Conservation (phyloP, 768 basidiomycete species). For the Lyophyllum atratum region DNA sequence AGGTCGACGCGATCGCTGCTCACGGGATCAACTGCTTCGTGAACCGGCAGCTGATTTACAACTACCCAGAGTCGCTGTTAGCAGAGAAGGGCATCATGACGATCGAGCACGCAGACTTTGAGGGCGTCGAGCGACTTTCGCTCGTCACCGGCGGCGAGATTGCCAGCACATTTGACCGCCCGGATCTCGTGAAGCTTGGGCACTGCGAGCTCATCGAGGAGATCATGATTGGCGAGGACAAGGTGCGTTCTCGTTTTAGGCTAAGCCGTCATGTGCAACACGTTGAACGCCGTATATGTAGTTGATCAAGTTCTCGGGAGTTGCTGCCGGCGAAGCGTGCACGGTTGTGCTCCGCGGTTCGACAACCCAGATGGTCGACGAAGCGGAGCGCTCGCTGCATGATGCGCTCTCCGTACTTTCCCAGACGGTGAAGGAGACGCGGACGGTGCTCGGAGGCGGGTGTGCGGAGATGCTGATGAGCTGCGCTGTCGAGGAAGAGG, state of each 20-base stretch:
- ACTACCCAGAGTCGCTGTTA: constrained; percentile 96
- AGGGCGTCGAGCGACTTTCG: constrained; percentile 94
- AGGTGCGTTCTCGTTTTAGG: constrained; percentile 57
- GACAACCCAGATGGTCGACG: constrained; percentile 98
- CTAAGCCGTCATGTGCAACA: not conserved
- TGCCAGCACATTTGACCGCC: constrained; percentile 90
- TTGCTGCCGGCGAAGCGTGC: constrained; percentile 96
- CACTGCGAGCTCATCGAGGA: constrained; percentile 95
- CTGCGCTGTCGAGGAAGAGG: constrained; percentile 89
- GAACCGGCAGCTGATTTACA: constrained; percentile 98
- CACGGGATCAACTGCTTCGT: constrained; percentile 98
- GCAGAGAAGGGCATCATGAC: constrained; percentile 93
- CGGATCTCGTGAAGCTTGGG: constrained; percentile 91
- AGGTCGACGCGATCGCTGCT: constrained; percentile 90
- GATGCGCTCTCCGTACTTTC: constrained; percentile 97
- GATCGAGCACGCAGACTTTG: constrained; percentile 99
- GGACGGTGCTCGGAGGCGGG: constrained; percentile 92
- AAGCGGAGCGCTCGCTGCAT: constrained; percentile 96
- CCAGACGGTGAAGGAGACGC: constrained; percentile 96
- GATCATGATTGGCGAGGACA: constrained; percentile 99
- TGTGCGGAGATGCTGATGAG: constrained; percentile 99
- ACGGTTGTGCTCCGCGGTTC: constrained; percentile 97
- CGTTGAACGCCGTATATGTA: constrained; percentile 29
- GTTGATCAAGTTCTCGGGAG: constrained; percentile 99
- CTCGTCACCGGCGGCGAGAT: constrained; percentile 98